Conservation (phyloP, 2,329 filamentous ascomycete genomes). For the Neonectria punicea region DNA sequence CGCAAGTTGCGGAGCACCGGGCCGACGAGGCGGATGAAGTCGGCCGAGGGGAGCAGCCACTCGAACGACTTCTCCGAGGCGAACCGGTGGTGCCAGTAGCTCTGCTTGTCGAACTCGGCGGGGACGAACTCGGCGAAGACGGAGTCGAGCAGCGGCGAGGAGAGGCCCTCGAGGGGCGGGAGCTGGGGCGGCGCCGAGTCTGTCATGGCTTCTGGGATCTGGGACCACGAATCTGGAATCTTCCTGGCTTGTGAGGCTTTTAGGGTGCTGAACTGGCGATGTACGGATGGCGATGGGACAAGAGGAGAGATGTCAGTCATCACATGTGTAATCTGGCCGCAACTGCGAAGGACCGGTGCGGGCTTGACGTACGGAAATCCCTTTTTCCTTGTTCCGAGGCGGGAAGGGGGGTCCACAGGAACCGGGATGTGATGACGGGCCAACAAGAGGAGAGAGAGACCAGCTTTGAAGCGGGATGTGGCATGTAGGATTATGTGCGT, state of each 20-base stretch:
- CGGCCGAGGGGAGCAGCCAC: constrained; percentile 56
- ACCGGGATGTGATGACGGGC: constrained; percentile 8
- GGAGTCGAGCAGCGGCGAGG: constrained; percentile 27
- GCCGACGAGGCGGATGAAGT: constrained; percentile 53
- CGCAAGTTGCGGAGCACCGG: constrained; percentile 49
- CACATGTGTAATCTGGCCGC: neutral
- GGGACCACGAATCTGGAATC: neutral
- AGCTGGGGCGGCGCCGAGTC: constrained; percentile 27
- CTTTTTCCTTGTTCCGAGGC: constrained; percentile 1
- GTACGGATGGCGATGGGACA: neutral
- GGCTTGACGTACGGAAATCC: constrained; percentile 1
- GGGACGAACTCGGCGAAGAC: constrained; percentile 37
- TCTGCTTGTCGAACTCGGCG: constrained; percentile 59
- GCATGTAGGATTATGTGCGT: neutral
- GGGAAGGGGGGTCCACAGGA: constrained; percentile 8
- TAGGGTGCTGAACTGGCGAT: neutral
- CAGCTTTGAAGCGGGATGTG: neutral
- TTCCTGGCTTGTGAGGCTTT: neutral
- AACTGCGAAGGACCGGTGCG: neutral
- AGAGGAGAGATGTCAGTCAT: neutral
- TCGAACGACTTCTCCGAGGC: constrained; percentile 57
- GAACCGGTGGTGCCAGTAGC: constrained; percentile 62
- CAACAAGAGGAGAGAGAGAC: constrained; percentile 1
- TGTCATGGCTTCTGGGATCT: constrained; percentile 7
- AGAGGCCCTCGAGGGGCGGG: constrained; percentile 31